A percentile compares a stretch with the other conserved stretches of the same genome.
phyloP scores from a whole-genome alignment of 2,329 filamentous ascomycete genomes.

The Fusarium brevicatenulatum region DNA sequence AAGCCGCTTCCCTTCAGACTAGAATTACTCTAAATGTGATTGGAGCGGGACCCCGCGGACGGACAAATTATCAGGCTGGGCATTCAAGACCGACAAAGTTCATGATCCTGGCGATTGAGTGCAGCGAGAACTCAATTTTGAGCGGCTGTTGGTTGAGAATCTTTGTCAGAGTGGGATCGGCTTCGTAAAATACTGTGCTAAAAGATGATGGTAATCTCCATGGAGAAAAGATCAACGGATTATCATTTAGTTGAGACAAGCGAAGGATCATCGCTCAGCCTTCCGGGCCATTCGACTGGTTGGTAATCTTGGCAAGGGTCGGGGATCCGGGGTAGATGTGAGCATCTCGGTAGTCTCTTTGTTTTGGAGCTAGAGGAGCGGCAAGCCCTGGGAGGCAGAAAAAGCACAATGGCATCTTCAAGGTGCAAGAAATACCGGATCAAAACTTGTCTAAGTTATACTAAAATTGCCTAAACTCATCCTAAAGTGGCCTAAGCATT shows the following conservation, averaged over 20 bases:
- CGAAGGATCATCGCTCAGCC: neutral
- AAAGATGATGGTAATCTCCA: neutral
- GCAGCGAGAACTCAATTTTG: neutral
- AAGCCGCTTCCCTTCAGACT: neutral
- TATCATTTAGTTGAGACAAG: constrained; percentile 26
- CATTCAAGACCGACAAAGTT: constrained; percentile 22
- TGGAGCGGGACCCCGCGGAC: constrained; percentile 14
- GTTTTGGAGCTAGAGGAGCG: neutral
- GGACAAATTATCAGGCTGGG: constrained; percentile 9
- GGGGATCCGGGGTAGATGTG: constrained; percentile 11
- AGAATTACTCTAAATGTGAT: neutral
- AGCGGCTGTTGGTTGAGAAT: neutral
- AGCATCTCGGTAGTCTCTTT: neutral
- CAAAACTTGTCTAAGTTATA: neutral
- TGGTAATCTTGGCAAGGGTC: neutral
- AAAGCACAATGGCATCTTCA: neutral
- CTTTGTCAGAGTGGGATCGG: neutral
- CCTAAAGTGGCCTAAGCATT: neutral
- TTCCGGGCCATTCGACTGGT: neutral
- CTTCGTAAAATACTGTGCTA: neutral
- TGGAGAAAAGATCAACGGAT: constrained; percentile 5
- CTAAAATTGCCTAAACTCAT: neutral
- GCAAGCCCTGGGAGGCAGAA: neutral
- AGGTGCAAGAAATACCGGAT: too few species aligned
- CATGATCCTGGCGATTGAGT: neutral